Evolutionary conservation across 257 asterid species (phyloP).

Genomic region (Solanum chmielewskii): DNA sequence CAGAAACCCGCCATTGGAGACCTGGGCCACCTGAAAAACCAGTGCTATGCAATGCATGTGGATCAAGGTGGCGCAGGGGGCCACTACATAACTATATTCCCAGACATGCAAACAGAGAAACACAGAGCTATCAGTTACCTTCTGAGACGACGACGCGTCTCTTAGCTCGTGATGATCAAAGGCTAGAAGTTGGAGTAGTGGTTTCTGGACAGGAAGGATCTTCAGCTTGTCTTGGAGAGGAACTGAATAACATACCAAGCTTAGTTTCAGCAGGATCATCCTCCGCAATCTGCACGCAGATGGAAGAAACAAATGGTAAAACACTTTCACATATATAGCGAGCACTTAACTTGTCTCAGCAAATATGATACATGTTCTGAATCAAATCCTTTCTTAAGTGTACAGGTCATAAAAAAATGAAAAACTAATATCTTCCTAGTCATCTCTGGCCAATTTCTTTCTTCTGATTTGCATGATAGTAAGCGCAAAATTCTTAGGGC

Average conservation of each 20-base stretch:
- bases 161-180: background rate
- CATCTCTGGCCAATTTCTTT: no score
- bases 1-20: no score
- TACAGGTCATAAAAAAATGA: no score
- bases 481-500: background rate
- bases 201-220: background rate
- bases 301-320: no score
- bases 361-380: background rate
- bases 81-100: no score
- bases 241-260: background rate
- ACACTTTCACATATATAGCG: no score
- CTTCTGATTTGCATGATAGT: background rate
- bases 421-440: no score
- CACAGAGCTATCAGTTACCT: background rate
- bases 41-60: no score
- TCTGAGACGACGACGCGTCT: background rate
- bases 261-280: background rate
- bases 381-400: background rate
- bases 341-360: background rate
- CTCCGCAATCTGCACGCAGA: no score
- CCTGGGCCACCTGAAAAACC: no score
- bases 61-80: no score
- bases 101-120: background rate
- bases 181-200: background rate
- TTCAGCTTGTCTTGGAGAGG: background rate